These are phyloP conservation scores for Arthromyces matolae DNA, from an alignment of 768 basidiomycete genomes.

Conservation along the genomic window DNA sequence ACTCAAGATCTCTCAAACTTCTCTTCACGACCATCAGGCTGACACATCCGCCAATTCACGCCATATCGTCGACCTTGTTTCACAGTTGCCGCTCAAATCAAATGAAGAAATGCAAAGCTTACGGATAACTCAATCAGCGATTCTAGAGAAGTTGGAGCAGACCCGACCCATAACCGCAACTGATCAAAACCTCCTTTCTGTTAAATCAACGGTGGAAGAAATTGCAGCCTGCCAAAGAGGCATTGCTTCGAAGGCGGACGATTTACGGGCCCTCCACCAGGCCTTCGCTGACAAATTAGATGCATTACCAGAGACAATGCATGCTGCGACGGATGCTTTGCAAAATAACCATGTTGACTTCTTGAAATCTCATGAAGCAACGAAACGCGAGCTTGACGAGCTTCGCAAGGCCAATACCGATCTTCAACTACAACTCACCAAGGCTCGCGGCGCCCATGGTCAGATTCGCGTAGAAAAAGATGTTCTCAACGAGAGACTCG, in stretches of 20 bases:
- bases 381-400: slow-evolving; percentile 67
- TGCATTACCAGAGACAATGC: slow-evolving; percentile 56
- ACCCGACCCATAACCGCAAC: slow-evolving; percentile 21
- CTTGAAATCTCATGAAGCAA: slow-evolving; percentile 49
- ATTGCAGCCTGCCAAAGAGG: slow-evolving; percentile 50
- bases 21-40: slow-evolving; percentile 33
- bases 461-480: slow-evolving; percentile 84
- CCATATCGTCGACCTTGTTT: slow-evolving; percentile 38
- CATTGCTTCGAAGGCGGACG: slow-evolving; percentile 44
- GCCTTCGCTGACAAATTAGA: slow-evolving; percentile 51
- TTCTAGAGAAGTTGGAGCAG: slow-evolving; percentile 28
- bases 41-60: slow-evolving; percentile 38
- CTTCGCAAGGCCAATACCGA: slow-evolving; percentile 65
- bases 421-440: slow-evolving; percentile 66
- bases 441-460: slow-evolving; percentile 74
- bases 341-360: slow-evolving; percentile 64
- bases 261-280: slow-evolving; percentile 48
- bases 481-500: slow-evolving; percentile 57
- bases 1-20: slow-evolving; percentile 41
- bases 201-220: slow-evolving; percentile 48
- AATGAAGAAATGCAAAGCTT: slow-evolving; percentile 42
- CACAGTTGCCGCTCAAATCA: slow-evolving; percentile 47
- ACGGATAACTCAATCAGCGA: slow-evolving; percentile 32
- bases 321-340: slow-evolving; percentile 48
- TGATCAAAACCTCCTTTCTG: slow-evolving; percentile 34